Percentiles rank a stretch among this genome's conserved stretches.
Evolutionary conservation across 768 basidiomycete species (phyloP).

Genomic region (Lactarius psammicola): DNA sequence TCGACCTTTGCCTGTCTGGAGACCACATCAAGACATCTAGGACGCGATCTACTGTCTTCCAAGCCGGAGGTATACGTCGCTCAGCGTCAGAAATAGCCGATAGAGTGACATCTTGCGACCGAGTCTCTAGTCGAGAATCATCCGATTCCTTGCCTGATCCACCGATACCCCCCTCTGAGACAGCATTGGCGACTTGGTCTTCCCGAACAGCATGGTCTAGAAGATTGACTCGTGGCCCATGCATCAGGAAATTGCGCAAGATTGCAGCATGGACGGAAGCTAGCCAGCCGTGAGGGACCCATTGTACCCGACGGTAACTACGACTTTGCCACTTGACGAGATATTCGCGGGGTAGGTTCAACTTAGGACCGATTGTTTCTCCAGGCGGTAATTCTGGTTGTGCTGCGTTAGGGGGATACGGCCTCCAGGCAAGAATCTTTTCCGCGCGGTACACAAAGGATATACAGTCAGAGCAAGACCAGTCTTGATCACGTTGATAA

Average conservation of each 20-base stretch:
- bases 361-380: constrained; percentile 52
- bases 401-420: constrained; percentile 63
- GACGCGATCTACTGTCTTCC: constrained; percentile 92
- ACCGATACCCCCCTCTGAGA: constrained; percentile 43
- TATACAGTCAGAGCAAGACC: constrained; percentile 77
- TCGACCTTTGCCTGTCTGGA: constrained; percentile 36
- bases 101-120: constrained; percentile 30
- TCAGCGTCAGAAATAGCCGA: constrained; percentile 67
- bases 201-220: constrained; percentile 46
- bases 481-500: constrained; percentile 55
- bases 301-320: constrained; percentile 76
- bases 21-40: constrained; percentile 75
- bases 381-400: constrained; percentile 47
- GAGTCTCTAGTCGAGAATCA: constrained; percentile 17
- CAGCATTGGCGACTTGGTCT: constrained; percentile 32
- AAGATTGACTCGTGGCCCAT: constrained; percentile 68
- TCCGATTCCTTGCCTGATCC: constrained; percentile 32
- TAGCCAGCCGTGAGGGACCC: constrained; percentile 95
- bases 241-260: constrained; percentile 71
- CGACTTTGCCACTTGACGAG: constrained; percentile 84
- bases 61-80: constrained; percentile 65
- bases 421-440: constrained; percentile 90
- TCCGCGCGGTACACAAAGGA: constrained; percentile 71
- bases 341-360: constrained; percentile 80
- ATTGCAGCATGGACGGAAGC: constrained; percentile 61